phyloP scores from a whole-genome alignment of 805 yeast genomes.

The Kodamaea hsintzibuensis region DNA sequence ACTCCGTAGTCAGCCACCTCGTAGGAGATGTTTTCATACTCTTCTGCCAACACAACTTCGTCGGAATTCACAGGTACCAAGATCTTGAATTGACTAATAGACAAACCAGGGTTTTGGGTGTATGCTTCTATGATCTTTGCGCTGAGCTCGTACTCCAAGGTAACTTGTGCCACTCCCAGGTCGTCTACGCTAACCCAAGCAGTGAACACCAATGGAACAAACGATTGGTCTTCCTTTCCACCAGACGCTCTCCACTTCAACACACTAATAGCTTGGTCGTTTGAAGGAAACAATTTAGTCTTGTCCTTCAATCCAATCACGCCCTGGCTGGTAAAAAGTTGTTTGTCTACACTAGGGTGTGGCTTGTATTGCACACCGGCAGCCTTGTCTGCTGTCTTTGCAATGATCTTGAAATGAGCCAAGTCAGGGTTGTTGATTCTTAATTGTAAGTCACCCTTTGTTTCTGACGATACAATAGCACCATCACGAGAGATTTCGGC shows the following conservation, averaged over 20 bases:
- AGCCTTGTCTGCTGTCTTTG: constrained; percentile 50
- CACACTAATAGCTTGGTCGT: constrained; percentile 87
- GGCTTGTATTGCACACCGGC: constrained; percentile 76
- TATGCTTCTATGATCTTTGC: constrained; percentile 35
- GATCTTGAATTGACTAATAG: constrained; percentile 15
- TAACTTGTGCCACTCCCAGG: constrained; percentile 65
- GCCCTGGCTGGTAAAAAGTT: constrained; percentile 55
- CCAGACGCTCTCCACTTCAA: constrained; percentile 87
- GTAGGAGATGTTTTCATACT: constrained; percentile 49
- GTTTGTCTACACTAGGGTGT: constrained; percentile 93
- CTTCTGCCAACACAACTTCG: constrained; percentile 50
- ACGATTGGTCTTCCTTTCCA: constrained; percentile 49
- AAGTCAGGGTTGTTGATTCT: constrained; percentile 77
- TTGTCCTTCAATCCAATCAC: constrained; percentile 76
- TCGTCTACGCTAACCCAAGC: constrained; percentile 80
- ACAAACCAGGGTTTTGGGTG: constrained; percentile 29
- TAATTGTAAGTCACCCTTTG: constrained; percentile 88
- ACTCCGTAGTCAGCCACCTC: constrained; percentile 69
- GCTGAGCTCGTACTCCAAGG: constrained; percentile 83
- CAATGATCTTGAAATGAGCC: constrained; percentile 63
- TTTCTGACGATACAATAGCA: constrained; percentile 61
- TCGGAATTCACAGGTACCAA: constrained; percentile 66
- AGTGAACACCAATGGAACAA: constrained; percentile 67
- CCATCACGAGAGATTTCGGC: constrained; percentile 88
- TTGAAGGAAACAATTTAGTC: constrained; percentile 81